Conservation (phyloP, 441 rosid genomes). For the Macaranga tanarius region DNA sequence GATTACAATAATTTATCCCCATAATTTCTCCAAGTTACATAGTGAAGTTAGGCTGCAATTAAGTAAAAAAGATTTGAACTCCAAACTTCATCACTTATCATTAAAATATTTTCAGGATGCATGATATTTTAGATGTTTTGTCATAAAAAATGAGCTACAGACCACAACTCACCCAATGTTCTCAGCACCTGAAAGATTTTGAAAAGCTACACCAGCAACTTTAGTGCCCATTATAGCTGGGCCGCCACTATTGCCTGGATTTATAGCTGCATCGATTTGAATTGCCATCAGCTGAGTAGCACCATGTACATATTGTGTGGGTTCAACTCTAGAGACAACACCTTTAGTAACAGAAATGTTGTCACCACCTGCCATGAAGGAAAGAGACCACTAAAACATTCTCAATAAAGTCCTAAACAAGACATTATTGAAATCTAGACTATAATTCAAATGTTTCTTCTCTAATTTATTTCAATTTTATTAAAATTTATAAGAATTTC, state of each 20-base stretch:
- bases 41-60: not conserved
- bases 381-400: not conserved
- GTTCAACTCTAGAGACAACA: conserved; percentile 84
- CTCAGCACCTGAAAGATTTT: conserved; percentile 87
- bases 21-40: not conserved
- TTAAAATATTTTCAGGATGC: not conserved
- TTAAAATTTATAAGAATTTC: not conserved
- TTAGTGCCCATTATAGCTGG: conserved; percentile 87
- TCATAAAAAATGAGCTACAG: conserved; percentile 2
- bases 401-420: not conserved
- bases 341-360: conserved; percentile 84
- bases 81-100: not conserved
- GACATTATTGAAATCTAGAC: not conserved
- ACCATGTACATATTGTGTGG: conserved; percentile 79
- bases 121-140: not conserved
- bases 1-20: not conserved
- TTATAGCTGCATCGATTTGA: conserved; percentile 94
- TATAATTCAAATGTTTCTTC: not conserved
- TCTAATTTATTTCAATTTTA: not conserved
- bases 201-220: conserved; percentile 89
- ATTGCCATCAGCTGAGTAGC: conserved; percentile 84
- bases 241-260: conserved; percentile 85
- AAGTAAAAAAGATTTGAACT: not conserved
- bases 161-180: conserved; percentile 69
- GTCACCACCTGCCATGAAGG: conserved; percentile 61